Evolutionary conservation across 2,329 filamentous ascomycete species (phyloP), one percentile per base, ranked within the genome.

Genomic region (Talaromyces amestolkiae): DNA sequence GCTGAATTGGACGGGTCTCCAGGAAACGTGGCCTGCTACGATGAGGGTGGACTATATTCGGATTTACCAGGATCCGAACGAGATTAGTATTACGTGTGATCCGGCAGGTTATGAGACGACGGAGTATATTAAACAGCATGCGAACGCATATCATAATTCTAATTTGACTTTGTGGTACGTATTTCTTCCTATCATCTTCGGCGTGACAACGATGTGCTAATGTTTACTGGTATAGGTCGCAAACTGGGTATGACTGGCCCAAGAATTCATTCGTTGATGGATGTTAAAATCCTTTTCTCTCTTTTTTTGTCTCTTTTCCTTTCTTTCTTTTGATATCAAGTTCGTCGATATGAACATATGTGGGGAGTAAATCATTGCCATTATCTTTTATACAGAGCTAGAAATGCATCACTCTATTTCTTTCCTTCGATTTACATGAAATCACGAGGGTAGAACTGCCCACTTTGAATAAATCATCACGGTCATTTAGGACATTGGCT

Each of bases 11-110:
- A 82, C 82, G 1, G 85, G 84, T 33, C 76, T 91, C 27, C 78
- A 74, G 4, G 71, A 81, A 17, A 76, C 85, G 51, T 80, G 90
- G 71, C 89, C 89, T 2, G 88, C 86, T 2, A 86, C 81, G 2
- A 89, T 91, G 83, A 82, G 87, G 2, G 80, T 91, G 65, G 89
- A 91, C 75, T 91, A 90, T 73, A 82, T 91, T 63, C 85, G 89
- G 15, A 89, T 91, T 60, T 91, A 91, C 71, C 88, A 91, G 74
- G 85, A 88, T 67, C 82, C 84, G 15, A 82, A 85, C 61, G 79
- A 82, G 13, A 80, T 84, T 70, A 82, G 82, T 45, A 72, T 90
- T 59, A 90, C 88, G 17, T 91, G 89, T 74, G 89, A 91, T 76
- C 89, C 89, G 2, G 80, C 81, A 0, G 88, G 85, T 0, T 91